Evolutionary conservation across 2,329 filamentous ascomycete genomes (phyloP), one percentile per base, ranked within the genome.

Genomic region (Aspergillus pseudotamarii): DNA sequence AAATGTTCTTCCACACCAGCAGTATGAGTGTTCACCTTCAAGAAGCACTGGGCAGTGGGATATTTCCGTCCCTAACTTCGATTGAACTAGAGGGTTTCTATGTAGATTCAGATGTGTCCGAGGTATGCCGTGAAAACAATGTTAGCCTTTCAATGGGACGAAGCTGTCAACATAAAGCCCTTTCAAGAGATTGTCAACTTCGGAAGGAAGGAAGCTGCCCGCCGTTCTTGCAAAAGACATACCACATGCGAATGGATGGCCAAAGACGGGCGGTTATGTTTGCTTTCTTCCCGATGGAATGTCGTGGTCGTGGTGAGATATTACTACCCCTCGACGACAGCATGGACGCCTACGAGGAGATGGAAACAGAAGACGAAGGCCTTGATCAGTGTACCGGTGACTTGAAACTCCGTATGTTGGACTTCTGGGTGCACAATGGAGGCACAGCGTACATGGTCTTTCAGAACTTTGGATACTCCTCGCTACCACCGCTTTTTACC

Each of bases 381-480:
- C 11, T 28, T 14, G n/a, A 12, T 12, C 45, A 28, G 16, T 9
- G 45, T 21, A 4, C n/a, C 9, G 19, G 43, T 12, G n/a, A 46
- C 50, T 26, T 32, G 50, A 53, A 32, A 14, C 19, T 46, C 14
- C 57, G 60, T 6, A 57, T 34, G 14, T 10, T 63, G 10, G 6
- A 51, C n/a, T 59, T 61, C 34, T 32, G 38, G 1, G 59, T 57
- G 19, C 50, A 64, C 34, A 6, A n/a, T 26, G 50, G 59, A 14
- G 55, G 30, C 2, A 32, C 51, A 8, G 55, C 59, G n/a, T 64
- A 59, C 19, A 64, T 64, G 48, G 62, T 58, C 21, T 61, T 64
- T 50, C 43, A 55, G 12, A 59, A 60, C 6, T 6, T 46, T 3
- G 41, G 38, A 51, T 30, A 21, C 23, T 50, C 14, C n/a, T 36